Evolutionary conservation across 2,329 filamentous ascomycete species (phyloP), one percentile per base, ranked within the genome.

Genomic region (Fusarium veterinarium): DNA sequence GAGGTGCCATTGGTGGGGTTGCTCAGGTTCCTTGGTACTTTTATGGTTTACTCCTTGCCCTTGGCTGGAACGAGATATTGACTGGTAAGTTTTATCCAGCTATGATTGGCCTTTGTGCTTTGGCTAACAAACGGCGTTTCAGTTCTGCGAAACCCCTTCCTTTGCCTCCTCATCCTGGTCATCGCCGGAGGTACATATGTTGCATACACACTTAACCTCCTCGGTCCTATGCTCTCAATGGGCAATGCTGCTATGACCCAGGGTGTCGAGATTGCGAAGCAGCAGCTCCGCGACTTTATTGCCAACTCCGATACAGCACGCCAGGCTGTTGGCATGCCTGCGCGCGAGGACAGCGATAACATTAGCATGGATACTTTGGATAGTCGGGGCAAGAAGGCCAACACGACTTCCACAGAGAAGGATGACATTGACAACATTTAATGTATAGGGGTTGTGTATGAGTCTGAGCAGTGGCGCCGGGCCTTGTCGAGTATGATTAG

Each of bases 21-120:
- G 93, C 95, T 8, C 95, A 98, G 82, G 91, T 99, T 55, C 96
- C 96, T 10, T 84, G 97, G 69, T 98, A 98, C 83, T 98, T 99
- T 82, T 99, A 98, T 78, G 94, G 91, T 45, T 82, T 98, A 63
- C 86, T 99, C 63, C 85, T 99, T 73, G 93, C 94, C 28, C 87
- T 99, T 53, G 96, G 96, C n/a, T 99, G 96, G 96, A 99, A 99
- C 83, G 96, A 99, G 83, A 95, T 99, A 72, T 86, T 97, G 75
- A 93, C 95, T 79, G 94, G 95, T 97, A 88, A 87, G 93, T 80
- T 42, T 35, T 23, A 35, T 38, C 41, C 19, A 14, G 16, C 16
- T 35, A 42, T 40, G 10, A 16, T 33, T 23, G 33, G 41, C 9
- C 10, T 40, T 13, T 30, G 12, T 23, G 30, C 7, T 20, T 61